Evolutionary conservation across 2,329 filamentous ascomycete genomes (phyloP).

Genomic region (Colletotrichum camelliae): DNA sequence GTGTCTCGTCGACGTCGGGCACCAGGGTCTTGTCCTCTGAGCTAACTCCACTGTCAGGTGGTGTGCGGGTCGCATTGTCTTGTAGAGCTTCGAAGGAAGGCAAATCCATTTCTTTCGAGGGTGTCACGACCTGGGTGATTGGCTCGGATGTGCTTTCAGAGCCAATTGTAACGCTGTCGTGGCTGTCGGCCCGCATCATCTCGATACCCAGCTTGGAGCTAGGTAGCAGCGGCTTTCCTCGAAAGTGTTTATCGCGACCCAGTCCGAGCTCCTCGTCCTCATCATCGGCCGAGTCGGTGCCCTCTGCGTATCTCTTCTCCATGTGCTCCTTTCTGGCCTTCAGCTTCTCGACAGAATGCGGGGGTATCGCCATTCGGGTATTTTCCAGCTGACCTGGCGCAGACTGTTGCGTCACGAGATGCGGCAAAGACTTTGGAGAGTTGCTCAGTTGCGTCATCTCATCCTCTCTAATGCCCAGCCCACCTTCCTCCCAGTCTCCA

Average conservation of each 20-base stretch:
- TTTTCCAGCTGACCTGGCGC: conserved; percentile 68
- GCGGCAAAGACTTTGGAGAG: conserved; percentile 50
- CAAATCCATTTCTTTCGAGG: conserved; percentile 45
- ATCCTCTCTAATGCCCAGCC: conserved; percentile 78
- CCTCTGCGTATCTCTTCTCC: conserved; percentile 75
- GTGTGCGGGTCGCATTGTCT: conserved; percentile 28
- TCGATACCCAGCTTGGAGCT: conserved; percentile 92
- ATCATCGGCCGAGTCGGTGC: conserved; percentile 87
- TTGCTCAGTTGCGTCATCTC: conserved; percentile 43
- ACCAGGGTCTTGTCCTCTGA: conserved; percentile 21
- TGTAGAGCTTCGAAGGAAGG: conserved; percentile 31
- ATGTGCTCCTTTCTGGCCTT: conserved; percentile 76
- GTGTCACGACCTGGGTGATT: conserved; percentile 58
- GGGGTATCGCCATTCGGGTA: conserved; percentile 52
- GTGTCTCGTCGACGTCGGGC: conserved; percentile 46
- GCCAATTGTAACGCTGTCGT: conserved; percentile 73
- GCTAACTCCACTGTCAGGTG: conserved; percentile 31
- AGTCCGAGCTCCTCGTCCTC: conserved; percentile 88
- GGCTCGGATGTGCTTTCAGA: conserved; percentile 58
- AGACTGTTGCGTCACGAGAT: conserved; percentile 65
- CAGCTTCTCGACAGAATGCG: conserved; percentile 75
- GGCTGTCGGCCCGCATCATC: conserved; percentile 97
- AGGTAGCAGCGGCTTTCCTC: conserved; percentile 65
- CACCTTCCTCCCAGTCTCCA: conserved; percentile 81
- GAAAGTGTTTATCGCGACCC: conserved; percentile 49